Evolutionary conservation across 345 rosid genomes (phyloP).

Genomic region (Populus alba): DNA sequence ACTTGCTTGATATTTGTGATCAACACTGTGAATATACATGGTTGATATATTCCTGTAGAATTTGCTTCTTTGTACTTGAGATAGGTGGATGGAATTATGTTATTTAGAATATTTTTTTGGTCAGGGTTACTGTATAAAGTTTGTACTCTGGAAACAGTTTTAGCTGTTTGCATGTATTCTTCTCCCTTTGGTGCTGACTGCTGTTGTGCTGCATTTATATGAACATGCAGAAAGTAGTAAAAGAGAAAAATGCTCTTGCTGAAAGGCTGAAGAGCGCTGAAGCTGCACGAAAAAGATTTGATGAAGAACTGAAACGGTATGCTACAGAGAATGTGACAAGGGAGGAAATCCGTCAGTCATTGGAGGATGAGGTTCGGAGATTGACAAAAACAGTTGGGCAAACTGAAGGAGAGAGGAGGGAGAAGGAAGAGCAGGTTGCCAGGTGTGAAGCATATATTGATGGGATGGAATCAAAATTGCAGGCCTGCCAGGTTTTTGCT

Average conservation of each 20-base stretch:
- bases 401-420: conserved; percentile 89
- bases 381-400: conserved; percentile 86
- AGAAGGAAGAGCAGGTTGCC: conserved; percentile 89
- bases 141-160: neutral
- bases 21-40: neutral
- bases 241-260: conserved; percentile 89
- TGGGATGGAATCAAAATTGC: conserved; percentile 84
- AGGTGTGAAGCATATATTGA: conserved; percentile 93
- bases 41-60: neutral
- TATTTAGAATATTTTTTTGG: neutral
- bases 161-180: conserved; percentile 3
- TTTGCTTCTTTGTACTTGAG: neutral
- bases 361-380: conserved; percentile 81
- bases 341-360: conserved; percentile 85
- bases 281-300: conserved; percentile 85
- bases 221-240: conserved; percentile 70
- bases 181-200: neutral
- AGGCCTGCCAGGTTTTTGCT: conserved; percentile 77
- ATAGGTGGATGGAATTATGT: neutral
- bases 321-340: conserved; percentile 82
- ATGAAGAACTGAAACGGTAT: conserved; percentile 80
- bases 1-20: neutral
- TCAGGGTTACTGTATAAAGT: neutral
- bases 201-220: conserved; percentile 10
- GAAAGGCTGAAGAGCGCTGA: conserved; percentile 88